These are phyloP conservation scores for Hanseniaspora thailandica DNA, from an alignment of 805 yeast genomes.

Conservation along the genomic window DNA sequence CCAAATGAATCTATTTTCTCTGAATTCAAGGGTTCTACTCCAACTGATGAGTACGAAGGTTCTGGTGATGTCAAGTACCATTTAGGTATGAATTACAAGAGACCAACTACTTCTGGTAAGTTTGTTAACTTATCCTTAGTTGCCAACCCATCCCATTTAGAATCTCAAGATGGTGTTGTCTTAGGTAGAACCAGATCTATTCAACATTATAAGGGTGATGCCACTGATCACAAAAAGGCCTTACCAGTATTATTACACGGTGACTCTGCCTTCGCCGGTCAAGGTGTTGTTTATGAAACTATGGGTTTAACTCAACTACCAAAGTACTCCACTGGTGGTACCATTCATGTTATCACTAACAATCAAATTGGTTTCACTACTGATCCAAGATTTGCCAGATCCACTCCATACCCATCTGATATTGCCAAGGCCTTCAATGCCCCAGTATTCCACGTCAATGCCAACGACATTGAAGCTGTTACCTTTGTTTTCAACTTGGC, in stretches of 20 bases:
- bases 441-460: conserved; percentile 98
- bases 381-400: conserved; percentile 93
- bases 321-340: conserved; percentile 97
- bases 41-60: conserved; percentile 65
- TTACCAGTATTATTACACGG: conserved; percentile 91
- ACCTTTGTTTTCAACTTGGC: conserved; percentile 89
- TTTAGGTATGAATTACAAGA: conserved; percentile 96
- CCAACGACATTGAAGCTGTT: conserved; percentile 92
- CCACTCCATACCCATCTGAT: conserved; percentile 96
- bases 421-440: conserved; percentile 93
- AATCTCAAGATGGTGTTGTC: conserved; percentile 98
- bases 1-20: conserved; percentile 96
- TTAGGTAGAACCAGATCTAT: conserved; percentile 96
- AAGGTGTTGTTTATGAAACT: conserved; percentile 98
- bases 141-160: conserved; percentile 98
- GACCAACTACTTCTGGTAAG: conserved; percentile 98
- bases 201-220: conserved; percentile 80
- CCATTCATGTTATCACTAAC: conserved; percentile 88
- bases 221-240: conserved; percentile 73
- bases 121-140: conserved; percentile 89
- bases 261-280: conserved; percentile 98
- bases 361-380: conserved; percentile 99
- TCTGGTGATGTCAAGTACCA: conserved; percentile 99
- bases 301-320: conserved; percentile 89
- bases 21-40: conserved; percentile 82